phyloP scores from a whole-genome alignment of 805 yeast species.

The Millerago galiae region DNA sequence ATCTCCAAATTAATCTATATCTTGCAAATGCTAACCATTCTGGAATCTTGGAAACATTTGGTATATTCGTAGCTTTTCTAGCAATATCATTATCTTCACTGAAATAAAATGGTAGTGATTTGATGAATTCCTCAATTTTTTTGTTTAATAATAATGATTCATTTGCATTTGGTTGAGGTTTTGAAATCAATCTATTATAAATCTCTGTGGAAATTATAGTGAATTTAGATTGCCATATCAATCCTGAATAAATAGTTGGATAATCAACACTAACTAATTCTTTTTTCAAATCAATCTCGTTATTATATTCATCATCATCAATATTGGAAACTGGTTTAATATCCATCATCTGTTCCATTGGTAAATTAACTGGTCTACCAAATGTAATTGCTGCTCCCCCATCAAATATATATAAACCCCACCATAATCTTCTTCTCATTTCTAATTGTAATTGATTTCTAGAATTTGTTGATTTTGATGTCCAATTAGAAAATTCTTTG shows the following conservation, averaged over 20 bases:
- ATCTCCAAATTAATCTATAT: conserved; percentile 52
- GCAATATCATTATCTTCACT: conserved; percentile 33
- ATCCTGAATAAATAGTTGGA: conserved; percentile 55
- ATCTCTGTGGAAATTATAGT: conserved; percentile 42
- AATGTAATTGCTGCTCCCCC: conserved; percentile 58
- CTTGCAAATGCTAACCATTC: conserved; percentile 52
- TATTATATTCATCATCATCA: conserved; percentile 32
- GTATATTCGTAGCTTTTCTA: conserved; percentile 17
- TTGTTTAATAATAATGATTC: conserved; percentile 46
- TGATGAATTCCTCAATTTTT: conserved; percentile 34
- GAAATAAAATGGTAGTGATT: conserved; percentile 41
- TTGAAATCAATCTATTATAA: conserved; percentile 40
- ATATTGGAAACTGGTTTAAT: conserved; percentile 45
- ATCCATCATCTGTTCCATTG: conserved; percentile 40
- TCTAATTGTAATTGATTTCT: conserved; percentile 41
- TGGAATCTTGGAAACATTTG: conserved; percentile 25
- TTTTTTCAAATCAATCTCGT: conserved; percentile 12
- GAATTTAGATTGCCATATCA: conserved; percentile 48
- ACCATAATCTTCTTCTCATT: conserved; percentile 57
- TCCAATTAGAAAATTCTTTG: conserved; percentile 42
- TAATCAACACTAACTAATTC: conserved; percentile 21
- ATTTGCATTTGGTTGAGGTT: conserved; percentile 39
- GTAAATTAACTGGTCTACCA: conserved; percentile 57
- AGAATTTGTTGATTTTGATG: conserved; percentile 17
- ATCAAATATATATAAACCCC: conserved; percentile 60